Evolutionary conservation across 2,329 filamentous ascomycete species (phyloP), one percentile per base, ranked within the genome.

Genomic region (Sordariomycetes sp.): DNA sequence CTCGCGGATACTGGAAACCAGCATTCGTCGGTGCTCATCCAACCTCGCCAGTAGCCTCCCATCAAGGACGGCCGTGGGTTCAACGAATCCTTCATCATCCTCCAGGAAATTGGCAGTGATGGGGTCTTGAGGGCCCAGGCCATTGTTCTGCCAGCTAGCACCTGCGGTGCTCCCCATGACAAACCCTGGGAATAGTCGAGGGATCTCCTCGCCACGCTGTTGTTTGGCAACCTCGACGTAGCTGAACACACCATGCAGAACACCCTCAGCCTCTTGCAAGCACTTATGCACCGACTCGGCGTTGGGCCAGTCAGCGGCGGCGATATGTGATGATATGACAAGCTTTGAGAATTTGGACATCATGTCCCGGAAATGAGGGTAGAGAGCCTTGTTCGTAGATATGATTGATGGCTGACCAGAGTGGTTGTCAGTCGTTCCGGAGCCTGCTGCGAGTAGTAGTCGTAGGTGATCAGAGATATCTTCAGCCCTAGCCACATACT

Each of bases 281-380:
- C 92, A 98, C 56, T 98, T 98, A 35, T 92, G 82, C 40, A 90
- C 84, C 1, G 90, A 93, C 57, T 98, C 92, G 12, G 86, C 80
- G 35, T 90, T 87, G 8, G 90, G 88, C 77, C 87, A 96, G 61
- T 98, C 92, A 21, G 90, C 86, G 6, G 90, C 87, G 25, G 92
- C 92, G 53, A 98, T 95, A 54, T 98, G 92, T 11, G 92, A 96
- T 3, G 92, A 98, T 32, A 98, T 80, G 29, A 98, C 92, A 8
- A 98, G 70, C 57, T 98, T 98, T n/a, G 92, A 96, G 57, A 98
- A 98, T 48, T 94, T 88, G 29, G 92, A 96, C 92, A 98, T 98
- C 80, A 96, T 96, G 54, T 96, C 92, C 35, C 92, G 74, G 61
- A 98, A 98, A 58, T 96, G 88, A 17, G 92, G 92, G 52, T 96